phyloP scores from a whole-genome alignment of 2,329 filamentous ascomycete species.

The Ophiognomonia clavigignenti-juglandacearum region DNA sequence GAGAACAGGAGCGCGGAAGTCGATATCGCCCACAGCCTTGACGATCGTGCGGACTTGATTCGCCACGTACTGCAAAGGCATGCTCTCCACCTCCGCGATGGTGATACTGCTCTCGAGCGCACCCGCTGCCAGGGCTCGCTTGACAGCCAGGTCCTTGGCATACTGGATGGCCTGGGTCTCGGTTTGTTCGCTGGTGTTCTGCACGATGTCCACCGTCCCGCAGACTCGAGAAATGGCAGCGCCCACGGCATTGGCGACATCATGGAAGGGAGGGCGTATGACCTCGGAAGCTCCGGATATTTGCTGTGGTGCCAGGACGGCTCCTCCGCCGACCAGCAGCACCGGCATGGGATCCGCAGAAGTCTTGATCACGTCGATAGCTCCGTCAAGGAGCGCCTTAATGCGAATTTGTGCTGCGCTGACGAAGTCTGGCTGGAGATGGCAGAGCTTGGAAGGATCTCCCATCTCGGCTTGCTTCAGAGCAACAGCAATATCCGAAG shows the following conservation, averaged over 20 bases:
- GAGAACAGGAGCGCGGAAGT: slow-evolving; percentile 27
- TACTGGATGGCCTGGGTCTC: slow-evolving; percentile 19
- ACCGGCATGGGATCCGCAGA: slow-evolving; percentile 22
- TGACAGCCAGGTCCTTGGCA: slow-evolving; percentile 18
- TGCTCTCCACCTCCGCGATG: slow-evolving; percentile 38
- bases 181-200: slow-evolving; percentile 18
- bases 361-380: slow-evolving; percentile 24
- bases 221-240: slow-evolving; percentile 42
- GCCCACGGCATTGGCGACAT: slow-evolving; percentile 45
- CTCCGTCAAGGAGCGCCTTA: slow-evolving; percentile 18
- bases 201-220: slow-evolving; percentile 20
- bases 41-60: slow-evolving; percentile 30
- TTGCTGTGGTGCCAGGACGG: slow-evolving; percentile 33
- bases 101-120: slow-evolving; percentile 25
- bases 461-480: slow-evolving; percentile 37
- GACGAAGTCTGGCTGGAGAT: slow-evolving; percentile 21
- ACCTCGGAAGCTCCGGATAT: slow-evolving; percentile 30
- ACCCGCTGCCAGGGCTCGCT: slow-evolving; percentile 17
- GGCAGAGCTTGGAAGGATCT: slow-evolving; percentile 30
- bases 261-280: slow-evolving; percentile 32
- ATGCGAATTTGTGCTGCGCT: slow-evolving; percentile 18
- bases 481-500: slow-evolving; percentile 40
- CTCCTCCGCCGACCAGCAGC: slow-evolving; percentile 39
- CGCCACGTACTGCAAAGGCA: slow-evolving; percentile 29
- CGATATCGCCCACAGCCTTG: slow-evolving; percentile 35